These are phyloP conservation scores for Crotalaria pallida DNA, from an alignment of 306 rosid species.

Conservation along the genomic window DNA sequence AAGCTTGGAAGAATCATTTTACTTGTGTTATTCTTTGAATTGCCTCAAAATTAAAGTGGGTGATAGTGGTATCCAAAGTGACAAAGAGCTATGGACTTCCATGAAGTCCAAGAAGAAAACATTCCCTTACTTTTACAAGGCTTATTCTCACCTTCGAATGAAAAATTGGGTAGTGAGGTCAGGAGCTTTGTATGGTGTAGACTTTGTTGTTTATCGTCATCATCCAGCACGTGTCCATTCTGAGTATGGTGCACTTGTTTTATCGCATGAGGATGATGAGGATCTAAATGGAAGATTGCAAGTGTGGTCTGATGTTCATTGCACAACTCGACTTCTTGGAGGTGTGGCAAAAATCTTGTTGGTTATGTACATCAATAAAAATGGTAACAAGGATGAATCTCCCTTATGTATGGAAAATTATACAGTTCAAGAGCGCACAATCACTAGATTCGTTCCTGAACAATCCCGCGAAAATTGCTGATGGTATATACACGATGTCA, in stretches of 20 bases:
- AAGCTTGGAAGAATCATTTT: slow-evolving; percentile 53
- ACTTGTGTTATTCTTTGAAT: slow-evolving; percentile 32
- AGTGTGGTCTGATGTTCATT: slow-evolving; percentile 55
- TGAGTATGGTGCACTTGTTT: slow-evolving; percentile 50
- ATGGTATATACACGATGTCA: background rate
- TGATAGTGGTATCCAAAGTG: background rate
- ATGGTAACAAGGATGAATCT: slow-evolving; percentile 23
- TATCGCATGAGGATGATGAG: slow-evolving; percentile 21
- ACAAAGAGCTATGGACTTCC: slow-evolving; percentile 39
- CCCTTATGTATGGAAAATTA: slow-evolving; percentile 27
- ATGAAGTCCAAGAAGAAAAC: slow-evolving; percentile 32
- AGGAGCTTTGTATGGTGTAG: slow-evolving; percentile 49
- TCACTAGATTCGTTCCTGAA: slow-evolving; percentile 48
- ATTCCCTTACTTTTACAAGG: slow-evolving; percentile 44
- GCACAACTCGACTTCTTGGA: slow-evolving; percentile 44
- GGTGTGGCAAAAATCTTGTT: slow-evolving; percentile 52
- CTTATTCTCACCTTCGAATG: slow-evolving; percentile 45
- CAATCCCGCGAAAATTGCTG: slow-evolving; percentile 41
- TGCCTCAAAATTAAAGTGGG: slow-evolving; percentile 38
- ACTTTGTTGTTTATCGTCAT: slow-evolving; percentile 52
- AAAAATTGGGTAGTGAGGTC: slow-evolving; percentile 63
- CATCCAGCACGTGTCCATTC: slow-evolving; percentile 58
- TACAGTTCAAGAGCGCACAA: slow-evolving; percentile 29
- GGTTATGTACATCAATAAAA: slow-evolving; percentile 32
- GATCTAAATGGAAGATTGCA: slow-evolving; percentile 33